Percentiles rank a stretch among this genome's conserved stretches.
phyloP scores from a whole-genome alignment of 805 yeast genomes.

The Clavispora carvajalis region DNA sequence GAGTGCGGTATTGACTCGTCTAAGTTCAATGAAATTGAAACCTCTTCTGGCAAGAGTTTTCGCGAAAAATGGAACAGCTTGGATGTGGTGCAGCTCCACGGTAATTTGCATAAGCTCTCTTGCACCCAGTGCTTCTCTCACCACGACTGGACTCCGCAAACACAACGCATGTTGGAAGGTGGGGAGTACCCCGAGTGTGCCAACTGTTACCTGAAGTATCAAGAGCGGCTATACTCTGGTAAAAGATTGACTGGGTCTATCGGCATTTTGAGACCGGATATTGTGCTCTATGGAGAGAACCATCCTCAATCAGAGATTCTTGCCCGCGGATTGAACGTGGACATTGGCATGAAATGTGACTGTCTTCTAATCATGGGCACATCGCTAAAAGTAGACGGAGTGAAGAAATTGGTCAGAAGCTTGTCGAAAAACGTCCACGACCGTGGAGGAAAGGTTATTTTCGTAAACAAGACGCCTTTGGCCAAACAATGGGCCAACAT shows the following conservation, averaged over 20 bases:
- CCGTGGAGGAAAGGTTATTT: constrained; percentile 72
- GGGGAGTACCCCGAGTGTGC: constrained; percentile 80
- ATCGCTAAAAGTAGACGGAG: constrained; percentile 86
- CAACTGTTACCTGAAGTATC: constrained; percentile 52
- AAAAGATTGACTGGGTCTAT: constrained; percentile 66
- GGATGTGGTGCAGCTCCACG: constrained; percentile 88
- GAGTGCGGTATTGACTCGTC: constrained; percentile 46
- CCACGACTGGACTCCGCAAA: constrained; percentile 57
- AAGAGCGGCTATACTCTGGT: constrained; percentile 58
- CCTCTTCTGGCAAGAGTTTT: constrained; percentile 16
- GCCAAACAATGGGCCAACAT: constrained; percentile 62
- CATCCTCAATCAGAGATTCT: constrained; percentile 85
- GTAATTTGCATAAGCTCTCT: constrained; percentile 69
- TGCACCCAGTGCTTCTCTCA: constrained; percentile 67
- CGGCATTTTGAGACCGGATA: constrained; percentile 82
- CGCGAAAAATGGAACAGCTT: constrained; percentile 51
- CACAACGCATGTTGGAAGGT: constrained; percentile 40
- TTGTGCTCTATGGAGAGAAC: constrained; percentile 89
- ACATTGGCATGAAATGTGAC: constrained; percentile 67
- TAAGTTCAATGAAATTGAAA: constrained; percentile 21
- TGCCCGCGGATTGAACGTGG: constrained; percentile 63
- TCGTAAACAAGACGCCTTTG: constrained; percentile 66
- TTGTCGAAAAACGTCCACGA: constrained; percentile 68
- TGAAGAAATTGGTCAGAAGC: constrained; percentile 66
- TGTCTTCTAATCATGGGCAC: constrained; percentile 88